Evolutionary conservation across 1,284 basidiomycete species (phyloP), one percentile per base, ranked within the genome.

Genomic region (Trametes pubescens): DNA sequence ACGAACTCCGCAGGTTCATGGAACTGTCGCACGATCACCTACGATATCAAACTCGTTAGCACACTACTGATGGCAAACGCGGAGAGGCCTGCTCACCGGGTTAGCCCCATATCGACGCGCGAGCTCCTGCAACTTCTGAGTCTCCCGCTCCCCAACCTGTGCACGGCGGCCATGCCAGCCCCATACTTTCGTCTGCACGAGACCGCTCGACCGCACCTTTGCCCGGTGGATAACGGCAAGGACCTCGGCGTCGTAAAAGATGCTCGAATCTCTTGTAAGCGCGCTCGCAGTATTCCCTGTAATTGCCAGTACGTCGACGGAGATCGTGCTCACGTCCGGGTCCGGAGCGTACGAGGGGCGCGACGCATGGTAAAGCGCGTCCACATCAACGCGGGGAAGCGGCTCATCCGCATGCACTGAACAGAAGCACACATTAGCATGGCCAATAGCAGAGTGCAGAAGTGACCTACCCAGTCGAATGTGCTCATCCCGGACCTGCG

Each of bases 231-330:
- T 80, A 54, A 93, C 79, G 1, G 84, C 85, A 22, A 93, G 77
- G 6, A 87, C 77, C 71, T 94, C 92, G 1, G 81, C 79, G 58
- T 94, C 91, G 70, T 93, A 90, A 73, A 93, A 91, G 16, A 91
- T 74, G 65, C 83, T 78, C 5, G 73, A 70, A 57, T 85, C 79
- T 13, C 73, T 76, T 38, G 73, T 73, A 32, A 91, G 66, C 2
- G 80, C 65, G 1, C 77, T 80, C 4, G 84, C 82, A 8, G 79
- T 80, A 56, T 76, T 80, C 9, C 86, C 88, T 1, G 79, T 75
- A 58, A 94, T 80, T 11, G 78, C 75, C 73, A 93, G 78, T 1
- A 91, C 83, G 38, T 93, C 91, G 4, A 92, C 85, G 18, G 91
- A 92, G 48, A 94, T 83, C 0, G 84, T 87, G 60, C 79, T 80